Base-by-base conservation (phyloP, 1,139 yeast genomes). In the Taiozyma onychis region DNA sequence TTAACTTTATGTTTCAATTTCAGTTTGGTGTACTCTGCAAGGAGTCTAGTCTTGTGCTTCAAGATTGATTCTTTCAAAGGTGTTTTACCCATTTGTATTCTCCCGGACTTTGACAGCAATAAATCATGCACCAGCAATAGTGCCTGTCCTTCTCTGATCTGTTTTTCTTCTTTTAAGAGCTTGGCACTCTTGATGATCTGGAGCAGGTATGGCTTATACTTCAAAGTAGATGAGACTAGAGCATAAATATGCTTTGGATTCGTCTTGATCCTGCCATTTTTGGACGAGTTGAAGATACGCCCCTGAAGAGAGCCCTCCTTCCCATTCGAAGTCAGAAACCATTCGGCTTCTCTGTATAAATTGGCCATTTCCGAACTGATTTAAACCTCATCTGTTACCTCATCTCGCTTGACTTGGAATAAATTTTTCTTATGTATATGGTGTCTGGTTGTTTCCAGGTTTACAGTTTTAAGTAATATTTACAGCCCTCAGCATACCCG, bases 61-160 rank as follows among this genome's bases (percentile, higher is more conserved):
- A 93, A 71, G 16, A 93, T 75, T 7, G 89, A 87, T 47, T 88
- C 95, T 63, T 93, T 93, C 52, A 89, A 75, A 0, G 93, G 88
- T 54, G 87, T 91, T 60, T 90, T 90, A 7, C 95, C 95, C 75
- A 90, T 85, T 63, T 89, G 95, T 52, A 93, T 87, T 54, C 97
- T 72, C 10, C 96, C 96, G 32, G 81, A 76, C 54, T 82, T 77
- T 6, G 95, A 80, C 54, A 93, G 77, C 8, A 93, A 67, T 51
- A 90, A 71, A 69, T 93, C 99, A 64, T 93, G 95, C 1, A 85
- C 83, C 67, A 93, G 70, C 18, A 93, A 69, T 48, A 81, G 57
- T 2, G 88, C 78, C 49, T 88, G 66, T 3, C 56, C 44, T 70
- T 72, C 62, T 59, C 63, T 55, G 63, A 73, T 51, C 56, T 70